Evolutionary conservation across 2,329 filamentous ascomycete species (phyloP).

Genomic region (Penicillium sp.): DNA sequence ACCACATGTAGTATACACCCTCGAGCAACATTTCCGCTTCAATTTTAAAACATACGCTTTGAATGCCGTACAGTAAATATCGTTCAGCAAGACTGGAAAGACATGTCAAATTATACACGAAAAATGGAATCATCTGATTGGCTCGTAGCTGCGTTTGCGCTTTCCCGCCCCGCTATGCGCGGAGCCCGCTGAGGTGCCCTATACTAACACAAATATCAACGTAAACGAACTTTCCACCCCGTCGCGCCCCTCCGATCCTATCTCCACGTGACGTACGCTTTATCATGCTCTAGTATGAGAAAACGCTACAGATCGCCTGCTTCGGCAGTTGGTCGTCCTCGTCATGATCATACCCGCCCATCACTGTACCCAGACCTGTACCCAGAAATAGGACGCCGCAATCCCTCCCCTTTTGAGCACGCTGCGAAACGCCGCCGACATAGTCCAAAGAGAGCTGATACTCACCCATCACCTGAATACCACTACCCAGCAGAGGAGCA

Average conservation of each 20-base stretch:
- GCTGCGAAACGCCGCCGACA: constrained; percentile 55
- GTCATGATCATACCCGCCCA: constrained; percentile 31
- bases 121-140: no score
- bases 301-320: constrained; percentile 41
- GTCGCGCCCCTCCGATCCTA: background rate
- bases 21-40: background rate
- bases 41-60: background rate
- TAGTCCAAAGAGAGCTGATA: no score
- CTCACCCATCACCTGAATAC: constrained; percentile 27
- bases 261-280: background rate
- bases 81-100: no score
- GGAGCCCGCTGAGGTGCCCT: no score
- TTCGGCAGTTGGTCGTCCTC: constrained; percentile 56
- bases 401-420: constrained; percentile 55
- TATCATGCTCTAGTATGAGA: constrained; percentile 1
- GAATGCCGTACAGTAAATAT: no score
- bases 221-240: no score
- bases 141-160: no score
- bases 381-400: constrained; percentile 50
- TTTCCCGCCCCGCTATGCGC: no score
- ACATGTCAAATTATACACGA: no score
- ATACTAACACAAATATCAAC: no score
- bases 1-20: background rate
- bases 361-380: constrained; percentile 26
- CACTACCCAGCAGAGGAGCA: constrained; percentile 44